Percentiles rank a stretch among this genome's conserved stretches.
These are phyloP conservation scores for Lolium perenne DNA, from an alignment of 176 grass and related monocot species.

Conservation along the genomic window DNA sequence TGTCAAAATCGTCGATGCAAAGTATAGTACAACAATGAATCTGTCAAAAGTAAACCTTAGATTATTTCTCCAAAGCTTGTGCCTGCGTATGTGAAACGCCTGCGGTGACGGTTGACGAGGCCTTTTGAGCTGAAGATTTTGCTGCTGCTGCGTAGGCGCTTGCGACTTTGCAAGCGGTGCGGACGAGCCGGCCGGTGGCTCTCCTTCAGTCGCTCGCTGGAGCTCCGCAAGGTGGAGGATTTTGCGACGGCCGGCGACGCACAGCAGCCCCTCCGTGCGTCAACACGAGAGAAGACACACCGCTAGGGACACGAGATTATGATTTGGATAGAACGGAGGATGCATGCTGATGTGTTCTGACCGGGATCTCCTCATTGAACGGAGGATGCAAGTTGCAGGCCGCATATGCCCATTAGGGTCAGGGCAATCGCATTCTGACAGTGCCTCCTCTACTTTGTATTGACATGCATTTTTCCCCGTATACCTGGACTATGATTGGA, in stretches of 20 bases:
- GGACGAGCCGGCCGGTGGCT: background rate
- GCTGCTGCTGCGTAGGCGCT: too few species aligned
- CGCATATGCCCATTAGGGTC: background rate
- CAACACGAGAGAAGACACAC: background rate
- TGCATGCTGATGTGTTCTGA: too few species aligned
- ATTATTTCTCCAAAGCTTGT: background rate
- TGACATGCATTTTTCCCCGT: background rate
- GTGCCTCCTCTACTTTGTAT: background rate
- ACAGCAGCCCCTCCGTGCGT: too few species aligned
- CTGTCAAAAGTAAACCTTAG: background rate
- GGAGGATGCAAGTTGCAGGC: background rate
- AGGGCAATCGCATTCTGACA: background rate
- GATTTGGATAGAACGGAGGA: background rate
- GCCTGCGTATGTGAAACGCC: background rate
- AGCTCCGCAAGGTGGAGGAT: background rate
- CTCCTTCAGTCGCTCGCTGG: background rate
- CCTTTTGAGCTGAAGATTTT: too few species aligned
- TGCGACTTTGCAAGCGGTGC: too few species aligned
- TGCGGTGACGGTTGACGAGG: background rate
- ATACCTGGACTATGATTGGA: background rate
- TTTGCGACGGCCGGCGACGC: background rate
- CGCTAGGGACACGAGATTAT: background rate
- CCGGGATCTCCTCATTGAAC: background rate
- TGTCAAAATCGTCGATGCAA: background rate
- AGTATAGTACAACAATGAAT: background rate